phyloP scores from a whole-genome alignment of 2,329 filamentous ascomycete genomes.

The Hymenoscyphus scutula region DNA sequence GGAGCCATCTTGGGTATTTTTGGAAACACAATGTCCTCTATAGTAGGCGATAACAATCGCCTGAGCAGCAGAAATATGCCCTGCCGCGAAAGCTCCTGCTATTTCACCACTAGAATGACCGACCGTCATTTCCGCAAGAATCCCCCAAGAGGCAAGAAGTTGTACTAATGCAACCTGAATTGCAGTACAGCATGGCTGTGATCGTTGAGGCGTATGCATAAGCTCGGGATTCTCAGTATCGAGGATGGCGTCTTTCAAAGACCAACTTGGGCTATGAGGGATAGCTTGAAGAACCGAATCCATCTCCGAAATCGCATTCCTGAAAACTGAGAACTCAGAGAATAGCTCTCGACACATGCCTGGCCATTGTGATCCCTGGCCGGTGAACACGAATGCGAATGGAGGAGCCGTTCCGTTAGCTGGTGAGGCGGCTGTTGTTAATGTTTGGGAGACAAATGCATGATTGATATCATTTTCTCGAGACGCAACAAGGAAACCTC shows the following conservation, averaged over 20 bases:
- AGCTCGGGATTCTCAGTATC: background rate
- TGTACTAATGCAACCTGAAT: slow-evolving; percentile 46
- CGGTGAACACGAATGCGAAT: slow-evolving; percentile 22
- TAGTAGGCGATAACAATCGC: slow-evolving; percentile 46
- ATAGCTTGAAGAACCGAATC: slow-evolving; percentile 16
- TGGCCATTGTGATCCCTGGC: slow-evolving; percentile 23
- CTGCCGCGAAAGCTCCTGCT: slow-evolving; percentile 44
- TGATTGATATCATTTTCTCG: background rate
- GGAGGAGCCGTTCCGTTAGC: slow-evolving; percentile 3
- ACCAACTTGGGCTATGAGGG: slow-evolving; percentile 6
- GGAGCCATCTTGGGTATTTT: slow-evolving; percentile 4
- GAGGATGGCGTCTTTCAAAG: background rate
- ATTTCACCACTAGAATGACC: slow-evolving; percentile 50
- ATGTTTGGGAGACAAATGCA: slow-evolving; percentile 33
- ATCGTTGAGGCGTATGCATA: slow-evolving; percentile 8
- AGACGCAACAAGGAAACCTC: background rate
- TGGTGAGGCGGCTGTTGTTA: background rate
- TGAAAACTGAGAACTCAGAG: slow-evolving; percentile 34
- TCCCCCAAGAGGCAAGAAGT: slow-evolving; percentile 39
- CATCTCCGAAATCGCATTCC: slow-evolving; percentile 21
- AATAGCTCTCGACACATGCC: slow-evolving; percentile 25
- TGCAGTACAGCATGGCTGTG: slow-evolving; percentile 31
- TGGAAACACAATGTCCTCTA: slow-evolving; percentile 24
- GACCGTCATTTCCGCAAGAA: slow-evolving; percentile 39
- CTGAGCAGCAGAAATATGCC: slow-evolving; percentile 32